Evolutionary conservation across 805 yeast species (phyloP).

Genomic region (Suhomyces vadensis): DNA sequence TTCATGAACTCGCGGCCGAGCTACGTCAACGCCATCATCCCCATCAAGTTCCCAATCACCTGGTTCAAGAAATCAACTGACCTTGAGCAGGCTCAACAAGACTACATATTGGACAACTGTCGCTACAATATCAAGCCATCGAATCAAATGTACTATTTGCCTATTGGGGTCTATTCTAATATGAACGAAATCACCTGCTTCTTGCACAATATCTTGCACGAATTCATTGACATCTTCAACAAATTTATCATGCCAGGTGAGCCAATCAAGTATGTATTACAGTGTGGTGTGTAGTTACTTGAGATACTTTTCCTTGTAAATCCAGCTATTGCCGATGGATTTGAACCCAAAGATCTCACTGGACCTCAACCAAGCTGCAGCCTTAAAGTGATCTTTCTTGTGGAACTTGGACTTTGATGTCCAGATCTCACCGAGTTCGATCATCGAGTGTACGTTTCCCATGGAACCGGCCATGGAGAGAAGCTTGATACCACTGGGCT

Average conservation of each 20-base stretch:
- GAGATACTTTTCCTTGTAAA: conserved; percentile 67
- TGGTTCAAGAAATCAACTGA: conserved; percentile 26
- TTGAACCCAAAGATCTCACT: conserved; percentile 64
- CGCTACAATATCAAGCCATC: conserved; percentile 23
- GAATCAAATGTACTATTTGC: conserved; percentile 31
- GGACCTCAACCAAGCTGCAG: conserved; percentile 70
- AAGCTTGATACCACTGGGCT: conserved; percentile 55
- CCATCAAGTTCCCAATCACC: conserved; percentile 32
- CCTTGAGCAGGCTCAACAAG: conserved; percentile 8
- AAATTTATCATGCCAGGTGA: conserved; percentile 14
- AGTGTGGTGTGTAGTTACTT: conserved; percentile 12
- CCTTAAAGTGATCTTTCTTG: conserved; percentile 58
- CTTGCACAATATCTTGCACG: conserved; percentile 30
- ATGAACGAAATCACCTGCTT: conserved; percentile 34
- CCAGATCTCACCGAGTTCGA: conserved; percentile 72
- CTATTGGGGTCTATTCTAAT: conserved; percentile 38
- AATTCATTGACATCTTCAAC: conserved; percentile 28
- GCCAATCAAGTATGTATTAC: conserved; percentile 13
- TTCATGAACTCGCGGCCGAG: conserved; percentile 30
- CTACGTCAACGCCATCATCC: conserved; percentile 26
- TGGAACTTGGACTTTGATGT: conserved; percentile 52
- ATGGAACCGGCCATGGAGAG: conserved; percentile 64
- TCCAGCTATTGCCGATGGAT: conserved; percentile 72
- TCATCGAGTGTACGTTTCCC: conserved; percentile 70
- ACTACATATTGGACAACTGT: conserved; percentile 12